Evolutionary conservation across 2,329 filamentous ascomycete genomes (phyloP).

Genomic region (Claviceps lovelessii): DNA sequence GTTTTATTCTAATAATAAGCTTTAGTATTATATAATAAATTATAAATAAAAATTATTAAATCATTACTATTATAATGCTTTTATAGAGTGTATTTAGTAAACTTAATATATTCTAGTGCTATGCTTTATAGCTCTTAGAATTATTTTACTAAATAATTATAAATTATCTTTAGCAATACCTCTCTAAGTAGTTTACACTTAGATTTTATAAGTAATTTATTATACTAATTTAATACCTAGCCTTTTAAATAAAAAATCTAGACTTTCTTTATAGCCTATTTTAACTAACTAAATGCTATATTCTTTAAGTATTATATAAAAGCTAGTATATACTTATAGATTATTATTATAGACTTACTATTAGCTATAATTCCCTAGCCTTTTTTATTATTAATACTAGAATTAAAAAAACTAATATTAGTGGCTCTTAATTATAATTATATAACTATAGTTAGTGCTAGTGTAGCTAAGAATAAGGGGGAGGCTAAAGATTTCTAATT

Average conservation of each 20-base stretch:
- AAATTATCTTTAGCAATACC: neutral
- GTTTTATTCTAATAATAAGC: no score
- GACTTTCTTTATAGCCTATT: neutral
- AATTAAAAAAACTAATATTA: neutral
- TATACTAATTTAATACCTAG: neutral
- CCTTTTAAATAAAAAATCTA: neutral
- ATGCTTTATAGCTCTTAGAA: neutral
- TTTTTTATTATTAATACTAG: neutral
- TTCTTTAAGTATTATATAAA: neutral
- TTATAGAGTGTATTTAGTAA: neutral
- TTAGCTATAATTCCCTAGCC: neutral
- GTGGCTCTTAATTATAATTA: neutral
- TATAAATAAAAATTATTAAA: neutral
- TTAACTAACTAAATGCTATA: neutral
- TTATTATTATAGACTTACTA: neutral
- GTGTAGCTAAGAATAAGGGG: rapidly evolving
- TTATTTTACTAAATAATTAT: neutral
- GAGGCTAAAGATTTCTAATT: no score
- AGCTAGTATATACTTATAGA: neutral
- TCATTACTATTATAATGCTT: neutral
- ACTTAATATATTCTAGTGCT: neutral
- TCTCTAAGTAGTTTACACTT: no score
- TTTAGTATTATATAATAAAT: no score
- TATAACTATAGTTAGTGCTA: no score
- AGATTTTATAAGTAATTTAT: neutral